These are phyloP conservation scores for Suillus occidentalis DNA, from an alignment of 768 basidiomycete species.

Conservation along the genomic window DNA sequence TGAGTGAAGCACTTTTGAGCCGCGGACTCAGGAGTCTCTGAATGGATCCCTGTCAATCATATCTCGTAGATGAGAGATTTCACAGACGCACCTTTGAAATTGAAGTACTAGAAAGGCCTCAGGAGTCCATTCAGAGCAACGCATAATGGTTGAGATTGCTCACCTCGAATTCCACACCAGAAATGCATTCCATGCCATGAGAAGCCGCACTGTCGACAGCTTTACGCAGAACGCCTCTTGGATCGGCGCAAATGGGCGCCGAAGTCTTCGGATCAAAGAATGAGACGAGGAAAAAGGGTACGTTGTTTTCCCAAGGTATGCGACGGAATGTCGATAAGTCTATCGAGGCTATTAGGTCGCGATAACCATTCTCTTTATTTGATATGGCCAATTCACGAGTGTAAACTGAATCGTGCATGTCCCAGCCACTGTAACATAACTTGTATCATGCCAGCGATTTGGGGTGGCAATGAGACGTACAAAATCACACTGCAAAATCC, in stretches of 20 bases:
- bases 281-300: slow-evolving; percentile 91
- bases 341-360: slow-evolving; percentile 82
- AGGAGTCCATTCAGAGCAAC: slow-evolving; percentile 10
- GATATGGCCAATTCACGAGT: slow-evolving; percentile 84
- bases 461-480: slow-evolving; percentile 42
- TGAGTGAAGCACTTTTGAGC: slow-evolving; percentile 76
- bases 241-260: slow-evolving; percentile 77
- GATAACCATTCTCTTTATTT: slow-evolving; percentile 89
- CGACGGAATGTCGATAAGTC: slow-evolving; percentile 87
- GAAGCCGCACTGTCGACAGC: slow-evolving; percentile 20
- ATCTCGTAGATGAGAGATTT: background rate
- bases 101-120: slow-evolving; percentile 63
- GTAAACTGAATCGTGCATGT: slow-evolving; percentile 47
- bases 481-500: slow-evolving; percentile 95
- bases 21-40: slow-evolving; percentile 78
- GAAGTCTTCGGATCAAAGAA: slow-evolving; percentile 88
- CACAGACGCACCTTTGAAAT: slow-evolving; percentile 72
- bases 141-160: slow-evolving; percentile 18
- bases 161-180: slow-evolving; percentile 96
- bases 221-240: slow-evolving; percentile 73
- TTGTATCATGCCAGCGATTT: slow-evolving; percentile 4
- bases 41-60: slow-evolving; percentile 12
- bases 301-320: slow-evolving; percentile 88
- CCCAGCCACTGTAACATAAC: slow-evolving; percentile 33
- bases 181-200: slow-evolving; percentile 61